These are phyloP conservation scores for Sporothrix curviconia DNA, from an alignment of 2,329 filamentous ascomycete species.

Conservation along the genomic window DNA sequence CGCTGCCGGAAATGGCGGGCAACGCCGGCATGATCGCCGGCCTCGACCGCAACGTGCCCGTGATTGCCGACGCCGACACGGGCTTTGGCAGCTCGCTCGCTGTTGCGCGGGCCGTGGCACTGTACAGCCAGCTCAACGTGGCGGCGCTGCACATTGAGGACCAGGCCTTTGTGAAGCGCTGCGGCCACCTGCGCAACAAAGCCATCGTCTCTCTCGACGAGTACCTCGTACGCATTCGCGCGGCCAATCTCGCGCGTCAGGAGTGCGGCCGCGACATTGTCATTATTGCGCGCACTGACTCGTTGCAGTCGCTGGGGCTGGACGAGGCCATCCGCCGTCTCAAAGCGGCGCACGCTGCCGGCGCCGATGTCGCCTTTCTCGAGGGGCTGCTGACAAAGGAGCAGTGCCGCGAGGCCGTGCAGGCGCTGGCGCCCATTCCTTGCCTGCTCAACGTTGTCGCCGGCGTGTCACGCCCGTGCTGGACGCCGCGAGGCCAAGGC, in stretches of 20 bases:
- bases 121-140: constrained; percentile 47
- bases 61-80: constrained; percentile 57
- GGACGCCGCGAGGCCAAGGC: constrained; percentile 22
- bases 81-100: constrained; percentile 50
- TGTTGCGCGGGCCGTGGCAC: constrained; percentile 40
- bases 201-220: constrained; percentile 46
- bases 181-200: constrained; percentile 58
- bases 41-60: constrained; percentile 46
- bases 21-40: constrained; percentile 61
- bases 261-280: constrained; percentile 47
- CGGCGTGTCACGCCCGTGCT: constrained; percentile 29
- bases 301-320: constrained; percentile 50
- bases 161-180: constrained; percentile 59
- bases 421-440: constrained; percentile 17
- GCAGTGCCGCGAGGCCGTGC: constrained; percentile 26
- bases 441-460: constrained; percentile 27
- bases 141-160: constrained; percentile 57
- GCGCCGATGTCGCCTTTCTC: constrained; percentile 54
- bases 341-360: constrained; percentile 42
- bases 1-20: constrained; percentile 54
- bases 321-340: constrained; percentile 48
- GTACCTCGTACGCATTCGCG: constrained; percentile 50
- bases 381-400: constrained; percentile 50
- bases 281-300: constrained; percentile 59
- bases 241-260: constrained; percentile 44